phyloP scores from a whole-genome alignment of 352 stramenopile species.

The Phytopythium vexans region DNA sequence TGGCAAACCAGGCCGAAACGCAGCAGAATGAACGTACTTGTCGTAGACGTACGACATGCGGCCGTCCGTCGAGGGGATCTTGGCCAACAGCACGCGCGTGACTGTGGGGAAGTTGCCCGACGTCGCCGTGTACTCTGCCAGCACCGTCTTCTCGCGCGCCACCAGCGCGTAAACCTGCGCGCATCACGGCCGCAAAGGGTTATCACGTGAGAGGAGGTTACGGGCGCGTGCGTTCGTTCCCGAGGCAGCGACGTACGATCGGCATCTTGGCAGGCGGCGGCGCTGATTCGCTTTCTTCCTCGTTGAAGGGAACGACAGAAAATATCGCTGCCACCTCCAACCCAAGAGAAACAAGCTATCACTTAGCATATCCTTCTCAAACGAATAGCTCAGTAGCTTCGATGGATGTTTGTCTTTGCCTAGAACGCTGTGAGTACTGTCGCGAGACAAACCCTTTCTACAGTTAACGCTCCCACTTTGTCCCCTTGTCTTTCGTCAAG shows the following conservation, averaged over 20 bases:
- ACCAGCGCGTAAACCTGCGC: slow-evolving; percentile 94
- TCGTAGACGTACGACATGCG: slow-evolving; percentile 99
- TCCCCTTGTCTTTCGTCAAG: too few species aligned
- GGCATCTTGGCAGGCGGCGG: slow-evolving; percentile 21
- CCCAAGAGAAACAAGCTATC: too few species aligned
- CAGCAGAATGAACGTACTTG: slow-evolving; percentile 54
- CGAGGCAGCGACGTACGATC: slow-evolving; percentile 19
- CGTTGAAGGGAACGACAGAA: background rate
- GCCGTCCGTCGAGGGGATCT: slow-evolving; percentile 92
- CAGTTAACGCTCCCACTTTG: too few species aligned
- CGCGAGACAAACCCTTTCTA: too few species aligned
- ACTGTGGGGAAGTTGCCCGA: slow-evolving; percentile 98
- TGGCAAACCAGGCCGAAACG: background rate
- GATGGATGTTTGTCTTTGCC: background rate
- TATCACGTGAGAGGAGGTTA: too few species aligned
- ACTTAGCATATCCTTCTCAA: too few species aligned
- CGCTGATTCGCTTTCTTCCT: background rate
- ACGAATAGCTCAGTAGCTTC: background rate
- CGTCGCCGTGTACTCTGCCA: slow-evolving; percentile 96
- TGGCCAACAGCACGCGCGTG: slow-evolving; percentile 95
- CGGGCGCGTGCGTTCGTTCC: too few species aligned
- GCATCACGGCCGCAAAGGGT: background rate
- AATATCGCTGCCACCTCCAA: too few species aligned
- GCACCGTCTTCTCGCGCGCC: slow-evolving; percentile 95
- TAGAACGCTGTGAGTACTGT: background rate